Evolutionary conservation across 345 rosid genomes (phyloP).

Genomic region (Lagerstroemia speciosa): DNA sequence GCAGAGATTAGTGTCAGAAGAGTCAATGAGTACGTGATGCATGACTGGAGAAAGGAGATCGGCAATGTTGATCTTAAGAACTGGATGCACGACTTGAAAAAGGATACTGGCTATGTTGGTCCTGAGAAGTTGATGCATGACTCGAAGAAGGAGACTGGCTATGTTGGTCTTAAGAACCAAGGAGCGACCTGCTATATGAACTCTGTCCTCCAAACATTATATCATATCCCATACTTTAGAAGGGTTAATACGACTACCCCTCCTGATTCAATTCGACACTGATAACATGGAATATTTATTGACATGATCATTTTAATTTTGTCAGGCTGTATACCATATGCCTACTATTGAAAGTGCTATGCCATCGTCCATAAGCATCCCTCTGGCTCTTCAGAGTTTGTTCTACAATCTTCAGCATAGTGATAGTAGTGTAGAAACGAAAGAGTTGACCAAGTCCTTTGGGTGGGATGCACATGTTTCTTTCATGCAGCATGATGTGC

Average conservation of each 20-base stretch:
- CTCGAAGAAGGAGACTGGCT: constrained; percentile 95
- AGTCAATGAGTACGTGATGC: no score
- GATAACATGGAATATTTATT: constrained; percentile 9
- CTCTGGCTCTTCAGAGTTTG: constrained; percentile 93
- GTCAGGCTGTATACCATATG: constrained; percentile 98
- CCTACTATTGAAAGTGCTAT: constrained; percentile 90
- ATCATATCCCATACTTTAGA: constrained; percentile 92
- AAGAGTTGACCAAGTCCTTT: constrained; percentile 89
- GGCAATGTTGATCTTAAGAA: constrained; percentile 96
- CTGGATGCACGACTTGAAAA: constrained; percentile 84
- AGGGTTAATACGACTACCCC: constrained; percentile 41
- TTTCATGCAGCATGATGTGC: constrained; percentile 99
- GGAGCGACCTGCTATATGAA: constrained; percentile 99
- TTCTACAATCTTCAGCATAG: constrained; percentile 94
- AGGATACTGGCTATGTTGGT: constrained; percentile 96
- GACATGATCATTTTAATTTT: constrained; percentile 8
- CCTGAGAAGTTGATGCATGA: constrained; percentile 84
- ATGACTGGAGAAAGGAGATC: constrained; percentile 92
- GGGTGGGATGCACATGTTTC: constrained; percentile 98
- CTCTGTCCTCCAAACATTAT: constrained; percentile 85
- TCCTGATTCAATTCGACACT: neutral
- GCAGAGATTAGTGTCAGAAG: constrained; percentile 92
- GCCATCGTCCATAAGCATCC: constrained; percentile 79
- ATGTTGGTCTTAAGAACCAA: constrained; percentile 96
- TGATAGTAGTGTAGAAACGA: constrained; percentile 91